Evolutionary conservation across 2,329 filamentous ascomycete genomes (phyloP).

Genomic region (Thielaviopsis euricoi): DNA sequence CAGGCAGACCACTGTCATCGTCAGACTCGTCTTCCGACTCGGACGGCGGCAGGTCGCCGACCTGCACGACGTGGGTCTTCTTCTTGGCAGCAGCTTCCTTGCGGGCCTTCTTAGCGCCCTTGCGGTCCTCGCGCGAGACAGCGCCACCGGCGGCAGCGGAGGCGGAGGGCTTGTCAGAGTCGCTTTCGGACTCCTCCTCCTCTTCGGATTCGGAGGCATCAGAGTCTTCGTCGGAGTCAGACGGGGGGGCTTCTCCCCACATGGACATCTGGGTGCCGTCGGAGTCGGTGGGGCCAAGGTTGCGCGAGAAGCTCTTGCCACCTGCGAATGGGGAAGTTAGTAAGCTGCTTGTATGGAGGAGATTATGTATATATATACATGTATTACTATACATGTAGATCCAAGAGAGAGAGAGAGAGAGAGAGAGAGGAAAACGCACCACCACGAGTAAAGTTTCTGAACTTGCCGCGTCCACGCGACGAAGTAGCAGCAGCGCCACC

Average conservation of each 20-base stretch:
- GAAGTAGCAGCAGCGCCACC: slow-evolving; percentile 25
- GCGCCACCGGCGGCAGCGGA: slow-evolving; percentile 28
- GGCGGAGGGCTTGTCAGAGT: slow-evolving; percentile 29
- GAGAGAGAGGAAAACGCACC: slow-evolving; percentile 34
- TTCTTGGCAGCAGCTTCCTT: slow-evolving; percentile 75
- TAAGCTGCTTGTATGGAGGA: slow-evolving; percentile 1
- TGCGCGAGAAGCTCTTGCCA: slow-evolving; percentile 87
- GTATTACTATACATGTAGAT: background rate
- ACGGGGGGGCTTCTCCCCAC: slow-evolving; percentile 36
- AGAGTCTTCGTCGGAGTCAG: slow-evolving; percentile 31
- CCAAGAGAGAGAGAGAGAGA: background rate
- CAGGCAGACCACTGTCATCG: slow-evolving; percentile 50
- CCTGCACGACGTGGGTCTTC: slow-evolving; percentile 54
- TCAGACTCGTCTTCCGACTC: slow-evolving; percentile 37
- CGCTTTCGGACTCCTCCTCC: slow-evolving; percentile 31
- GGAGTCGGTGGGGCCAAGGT: slow-evolving; percentile 73
- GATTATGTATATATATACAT: slow-evolving; percentile 5
- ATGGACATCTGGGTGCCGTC: slow-evolving; percentile 82
- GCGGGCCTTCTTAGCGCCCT: slow-evolving; percentile 71
- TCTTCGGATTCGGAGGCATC: slow-evolving; percentile 32
- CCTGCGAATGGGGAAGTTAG: slow-evolving; percentile 34
- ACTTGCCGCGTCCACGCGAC: slow-evolving; percentile 75
- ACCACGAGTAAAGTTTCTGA: slow-evolving; percentile 82
- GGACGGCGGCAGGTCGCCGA: slow-evolving; percentile 71
- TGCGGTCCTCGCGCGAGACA: slow-evolving; percentile 67